phyloP scores from a whole-genome alignment of 2,329 filamentous ascomycete genomes.

The Coniochaeta pulveracea region DNA sequence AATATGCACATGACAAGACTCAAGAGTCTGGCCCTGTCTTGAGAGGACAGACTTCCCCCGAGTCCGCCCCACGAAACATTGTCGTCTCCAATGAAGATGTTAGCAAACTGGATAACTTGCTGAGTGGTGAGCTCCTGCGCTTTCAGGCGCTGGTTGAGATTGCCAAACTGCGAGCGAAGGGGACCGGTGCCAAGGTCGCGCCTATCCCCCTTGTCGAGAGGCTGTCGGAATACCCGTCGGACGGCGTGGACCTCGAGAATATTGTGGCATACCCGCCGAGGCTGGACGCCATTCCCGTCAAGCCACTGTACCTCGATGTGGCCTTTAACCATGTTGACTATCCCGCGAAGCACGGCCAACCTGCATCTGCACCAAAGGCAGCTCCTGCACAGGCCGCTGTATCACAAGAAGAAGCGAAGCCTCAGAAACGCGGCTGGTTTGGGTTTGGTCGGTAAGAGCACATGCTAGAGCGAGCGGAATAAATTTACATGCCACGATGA shows the following conservation, averaged over 20 bases:
- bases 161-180: conserved; percentile 43
- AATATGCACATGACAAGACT: conserved; percentile 56
- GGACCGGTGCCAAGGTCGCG: conserved; percentile 32
- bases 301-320: conserved; percentile 90
- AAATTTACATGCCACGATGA: no score
- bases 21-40: conserved; percentile 37
- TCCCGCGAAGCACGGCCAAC: conserved; percentile 43
- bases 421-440: conserved; percentile 66
- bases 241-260: conserved; percentile 63
- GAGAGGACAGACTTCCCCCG: conserved; percentile 22
- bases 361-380: conserved; percentile 3
- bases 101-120: conserved; percentile 45
- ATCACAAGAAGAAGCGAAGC: conserved; percentile 27
- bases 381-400: conserved; percentile 10
- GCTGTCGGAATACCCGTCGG: conserved; percentile 62
- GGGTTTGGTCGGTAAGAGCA: conserved; percentile 46
- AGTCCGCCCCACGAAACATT: conserved; percentile 50
- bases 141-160: conserved; percentile 81
- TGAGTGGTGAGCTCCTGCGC: conserved; percentile 64
- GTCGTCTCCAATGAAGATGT: conserved; percentile 51
- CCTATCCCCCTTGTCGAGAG: conserved; percentile 57
- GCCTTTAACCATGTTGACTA: conserved; percentile 98
- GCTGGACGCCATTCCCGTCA: conserved; percentile 74
- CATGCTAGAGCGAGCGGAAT: no score
- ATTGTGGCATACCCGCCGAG: conserved; percentile 81